Conservation (phyloP, 352 stramenopile species). For the Globisporangium paroecandrum region DNA sequence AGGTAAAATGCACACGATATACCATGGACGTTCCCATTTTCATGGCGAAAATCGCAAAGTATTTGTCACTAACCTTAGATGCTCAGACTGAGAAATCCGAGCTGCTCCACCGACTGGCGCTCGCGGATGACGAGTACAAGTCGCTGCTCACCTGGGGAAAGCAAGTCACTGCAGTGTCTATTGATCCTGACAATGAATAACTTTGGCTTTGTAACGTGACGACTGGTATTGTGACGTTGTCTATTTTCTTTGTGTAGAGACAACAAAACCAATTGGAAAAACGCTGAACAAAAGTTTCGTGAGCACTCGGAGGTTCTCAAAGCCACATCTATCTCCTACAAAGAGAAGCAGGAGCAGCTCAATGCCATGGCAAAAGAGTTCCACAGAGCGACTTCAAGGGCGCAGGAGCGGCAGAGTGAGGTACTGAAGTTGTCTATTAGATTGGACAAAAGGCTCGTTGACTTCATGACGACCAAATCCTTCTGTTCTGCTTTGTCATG, state of each 20-base stretch:
- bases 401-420: conserved; percentile 25
- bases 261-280: conserved; percentile 37
- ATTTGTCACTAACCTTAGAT: neutral
- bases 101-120: conserved; percentile 26
- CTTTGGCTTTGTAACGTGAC: too few relatives aligned
- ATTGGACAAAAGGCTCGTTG: neutral
- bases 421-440: conserved; percentile 9
- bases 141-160: conserved; percentile 29
- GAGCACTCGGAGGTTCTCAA: conserved; percentile 43
- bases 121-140: conserved; percentile 34
- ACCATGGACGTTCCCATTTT: too few relatives aligned
- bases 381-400: conserved; percentile 16
- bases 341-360: conserved; percentile 28
- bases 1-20: conserved; percentile 14
- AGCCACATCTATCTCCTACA: conserved; percentile 25
- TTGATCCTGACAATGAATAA: neutral
- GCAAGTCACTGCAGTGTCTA: conserved; percentile 14
- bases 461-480: neutral
- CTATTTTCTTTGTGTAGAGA: conserved; percentile 25
- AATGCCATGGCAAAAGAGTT: conserved; percentile 18
- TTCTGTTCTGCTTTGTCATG: neutral
- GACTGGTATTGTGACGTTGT: conserved; percentile 1
- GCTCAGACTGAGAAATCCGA: conserved; percentile 18
- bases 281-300: conserved; percentile 25
- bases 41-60: too few relatives aligned